Evolutionary conservation across 805 yeast genomes (phyloP), one percentile per base, ranked within the genome.

Genomic region (Ascoidea tarda): DNA sequence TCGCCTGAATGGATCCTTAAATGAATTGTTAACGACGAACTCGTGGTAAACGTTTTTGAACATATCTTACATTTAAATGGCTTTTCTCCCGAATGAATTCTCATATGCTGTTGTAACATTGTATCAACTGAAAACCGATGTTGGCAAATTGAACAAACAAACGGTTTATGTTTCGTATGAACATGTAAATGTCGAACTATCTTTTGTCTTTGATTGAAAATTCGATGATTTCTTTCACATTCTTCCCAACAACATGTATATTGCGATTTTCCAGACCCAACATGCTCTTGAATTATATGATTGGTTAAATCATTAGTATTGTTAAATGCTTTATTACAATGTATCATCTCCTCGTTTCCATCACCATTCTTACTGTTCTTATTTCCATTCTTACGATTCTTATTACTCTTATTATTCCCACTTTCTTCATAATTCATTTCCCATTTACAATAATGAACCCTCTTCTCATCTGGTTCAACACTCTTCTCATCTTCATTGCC

Each of bases 11-110:
- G 99, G 1, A 82, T 82, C 55, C 98, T 72, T 49, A 76, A 66
- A 67, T 93, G 98, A 33, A 91, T 87, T 1, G 88, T 83, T 48
- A 90, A 70, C 14, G 93, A 82, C 4, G 93, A 82, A 33, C 86
- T 77, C 1, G 95, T 87, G 8, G 96, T 84, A 69, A 91, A 91
- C 32, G 70, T 64, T 64, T 88, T 90, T 5, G 77, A 82, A 65
- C 99, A 91, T 1, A 71, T 62, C 32, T 74, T 70, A 65, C 99
- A 91, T 51, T 65, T 66, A 64, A 75, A 89, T 1, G 98, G 98
- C 61, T 81, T 85, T 60, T 89, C 97, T 2, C 96, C 96, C 1
- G 91, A 80, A 64, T 91, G 98, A 2, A 78, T 81, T 51, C 96
- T 71, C 70, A 76, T 66, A 66, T 93, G 99, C 66, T 88, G 96